Evolutionary conservation across 2,329 filamentous ascomycete genomes (phyloP).

Genomic region (Ceratocystis variospora): DNA sequence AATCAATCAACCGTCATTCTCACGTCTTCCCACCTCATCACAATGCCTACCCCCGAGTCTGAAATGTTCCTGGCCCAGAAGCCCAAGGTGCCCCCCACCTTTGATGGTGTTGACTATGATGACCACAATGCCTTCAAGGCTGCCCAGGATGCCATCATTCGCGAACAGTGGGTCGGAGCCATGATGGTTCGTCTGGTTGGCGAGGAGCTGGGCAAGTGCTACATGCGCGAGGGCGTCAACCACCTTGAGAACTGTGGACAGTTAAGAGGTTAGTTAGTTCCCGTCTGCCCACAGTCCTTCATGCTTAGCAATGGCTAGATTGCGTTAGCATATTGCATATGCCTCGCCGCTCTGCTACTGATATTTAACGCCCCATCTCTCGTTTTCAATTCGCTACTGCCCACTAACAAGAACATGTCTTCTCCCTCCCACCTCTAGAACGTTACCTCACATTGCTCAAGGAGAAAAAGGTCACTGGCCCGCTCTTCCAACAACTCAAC

Average conservation of each 20-base stretch:
- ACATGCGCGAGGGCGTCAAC: constrained; percentile 71
- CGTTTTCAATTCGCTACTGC: not conserved
- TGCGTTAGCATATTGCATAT: not conserved
- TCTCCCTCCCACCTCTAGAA: constrained; percentile 36
- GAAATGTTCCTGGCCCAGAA: constrained; percentile 70
- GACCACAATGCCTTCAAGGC: constrained; percentile 69
- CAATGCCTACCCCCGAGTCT: constrained; percentile 74
- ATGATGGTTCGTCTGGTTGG: constrained; percentile 78
- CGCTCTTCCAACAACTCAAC: constrained; percentile 68
- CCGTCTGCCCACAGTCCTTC: not conserved
- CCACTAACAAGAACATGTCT: constrained; percentile 15
- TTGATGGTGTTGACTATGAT: constrained; percentile 77
- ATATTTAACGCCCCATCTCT: not conserved
- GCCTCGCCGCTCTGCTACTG: not conserved
- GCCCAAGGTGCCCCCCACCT: constrained; percentile 66
- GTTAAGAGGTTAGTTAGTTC: constrained; percentile 59
- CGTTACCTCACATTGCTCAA: constrained; percentile 67
- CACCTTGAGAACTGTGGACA: constrained; percentile 77
- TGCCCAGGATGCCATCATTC: constrained; percentile 67
- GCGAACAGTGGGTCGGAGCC: constrained; percentile 77
- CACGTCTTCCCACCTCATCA: constrained; percentile 17
- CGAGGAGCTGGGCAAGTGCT: constrained; percentile 77
- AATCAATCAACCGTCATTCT: not conserved
- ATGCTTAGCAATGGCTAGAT: not conserved
- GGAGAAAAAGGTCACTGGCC: constrained; percentile 63